Conservation (phyloP, 139 green algal species). For the Closterium sp. region DNA sequence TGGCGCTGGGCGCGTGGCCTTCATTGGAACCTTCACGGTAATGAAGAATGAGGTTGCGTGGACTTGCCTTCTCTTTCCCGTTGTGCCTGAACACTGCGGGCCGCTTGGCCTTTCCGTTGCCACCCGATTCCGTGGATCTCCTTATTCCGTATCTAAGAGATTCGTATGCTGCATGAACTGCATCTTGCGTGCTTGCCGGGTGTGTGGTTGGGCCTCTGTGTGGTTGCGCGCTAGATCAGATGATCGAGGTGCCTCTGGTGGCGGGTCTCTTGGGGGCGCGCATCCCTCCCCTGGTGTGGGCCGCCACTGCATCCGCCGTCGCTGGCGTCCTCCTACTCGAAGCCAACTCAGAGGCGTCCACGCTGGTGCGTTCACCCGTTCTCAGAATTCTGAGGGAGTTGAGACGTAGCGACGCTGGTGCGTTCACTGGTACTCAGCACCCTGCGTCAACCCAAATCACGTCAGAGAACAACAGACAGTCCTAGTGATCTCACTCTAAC, state of each 20-base stretch:
- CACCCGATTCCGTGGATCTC: too few species aligned
- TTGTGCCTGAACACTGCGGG: too few species aligned
- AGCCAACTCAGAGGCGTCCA: not conserved
- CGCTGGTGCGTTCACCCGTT: not conserved
- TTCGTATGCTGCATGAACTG: not conserved
- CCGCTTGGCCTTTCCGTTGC: not conserved
- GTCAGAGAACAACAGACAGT: too few species aligned
- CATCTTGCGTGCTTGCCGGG: too few species aligned
- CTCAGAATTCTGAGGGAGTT: too few species aligned
- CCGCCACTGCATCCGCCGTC: not conserved
- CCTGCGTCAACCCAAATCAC: not conserved
- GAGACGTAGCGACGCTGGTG: too few species aligned
- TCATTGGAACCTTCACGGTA: slow-evolving; percentile 81
- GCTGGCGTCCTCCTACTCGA: not conserved
- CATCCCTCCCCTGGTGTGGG: not conserved
- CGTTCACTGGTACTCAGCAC: not conserved
- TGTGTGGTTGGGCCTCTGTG: too few species aligned
- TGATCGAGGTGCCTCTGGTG: not conserved
- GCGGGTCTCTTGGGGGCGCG: not conserved
- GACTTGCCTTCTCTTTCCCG: not conserved
- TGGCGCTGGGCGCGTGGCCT: slow-evolving; percentile 67
- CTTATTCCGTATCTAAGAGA: too few species aligned
- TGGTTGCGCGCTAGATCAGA: too few species aligned
- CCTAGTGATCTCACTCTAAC: too few species aligned
- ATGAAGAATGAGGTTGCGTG: slow-evolving; percentile 10